Evolutionary conservation across 805 yeast species (phyloP).

Genomic region (Barnettozyma pratensis): DNA sequence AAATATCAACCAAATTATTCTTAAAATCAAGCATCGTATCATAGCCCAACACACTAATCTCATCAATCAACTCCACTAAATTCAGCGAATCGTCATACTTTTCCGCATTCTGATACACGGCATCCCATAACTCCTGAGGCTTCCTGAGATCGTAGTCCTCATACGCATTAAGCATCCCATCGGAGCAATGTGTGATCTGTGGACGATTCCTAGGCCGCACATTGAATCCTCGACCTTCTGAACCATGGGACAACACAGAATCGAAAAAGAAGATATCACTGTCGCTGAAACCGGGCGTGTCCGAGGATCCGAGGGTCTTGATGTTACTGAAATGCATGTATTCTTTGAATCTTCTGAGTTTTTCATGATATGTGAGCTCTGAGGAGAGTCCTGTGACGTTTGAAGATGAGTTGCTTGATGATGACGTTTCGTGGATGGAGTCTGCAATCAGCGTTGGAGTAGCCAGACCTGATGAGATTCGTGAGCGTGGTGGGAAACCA

Average conservation of each 20-base stretch:
- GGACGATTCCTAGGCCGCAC: slow-evolving; percentile 4
- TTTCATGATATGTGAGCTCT: slow-evolving; percentile 13
- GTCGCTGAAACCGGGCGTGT: slow-evolving; percentile 5
- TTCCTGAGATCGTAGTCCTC: slow-evolving; percentile 17
- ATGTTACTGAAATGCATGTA: slow-evolving; percentile 13
- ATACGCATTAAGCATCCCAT: slow-evolving; percentile 8
- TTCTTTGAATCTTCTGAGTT: slow-evolving; percentile 9
- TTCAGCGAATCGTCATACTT: slow-evolving; percentile 15
- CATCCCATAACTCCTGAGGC: slow-evolving; percentile 1
- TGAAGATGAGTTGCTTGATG: slow-evolving; percentile 1
- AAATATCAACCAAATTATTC: slow-evolving; percentile 19
- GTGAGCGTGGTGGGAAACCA: neutral
- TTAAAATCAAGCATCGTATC: slow-evolving; percentile 4
- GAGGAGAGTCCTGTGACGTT: neutral
- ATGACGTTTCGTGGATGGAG: neutral
- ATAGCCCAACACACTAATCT: neutral
- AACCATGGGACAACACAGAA: neutral
- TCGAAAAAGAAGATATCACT: neutral
- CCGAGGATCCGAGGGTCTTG: slow-evolving; percentile 6
- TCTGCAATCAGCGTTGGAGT: neutral
- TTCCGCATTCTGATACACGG: neutral
- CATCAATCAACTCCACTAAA: neutral
- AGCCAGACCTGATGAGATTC: neutral
- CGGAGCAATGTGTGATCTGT: slow-evolving; percentile 6
- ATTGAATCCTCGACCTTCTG: neutral